Percentiles rank a stretch among this genome's conserved stretches.
Evolutionary conservation across 495 filamentous ascomycete genomes (phyloP).

Genomic region (Geopyxis carbonaria): DNA sequence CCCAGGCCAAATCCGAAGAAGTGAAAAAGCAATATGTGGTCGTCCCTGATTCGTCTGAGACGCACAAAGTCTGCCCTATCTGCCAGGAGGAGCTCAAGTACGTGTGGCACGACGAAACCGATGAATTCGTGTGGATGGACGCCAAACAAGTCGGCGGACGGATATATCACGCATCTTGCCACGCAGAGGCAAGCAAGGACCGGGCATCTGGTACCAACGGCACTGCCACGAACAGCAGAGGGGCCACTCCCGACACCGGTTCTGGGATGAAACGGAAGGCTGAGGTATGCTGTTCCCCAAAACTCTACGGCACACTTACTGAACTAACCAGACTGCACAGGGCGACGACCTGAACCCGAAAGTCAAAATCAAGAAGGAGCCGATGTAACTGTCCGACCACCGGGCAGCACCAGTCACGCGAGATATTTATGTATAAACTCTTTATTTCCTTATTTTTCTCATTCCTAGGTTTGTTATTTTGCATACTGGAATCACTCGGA

Average conservation of each 20-base stretch:
- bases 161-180: slow-evolving; percentile 80
- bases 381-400: slow-evolving; percentile 2
- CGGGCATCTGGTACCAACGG: slow-evolving; percentile 19
- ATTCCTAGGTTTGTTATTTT: too few species aligned
- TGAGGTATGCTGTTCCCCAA: slow-evolving; percentile 15
- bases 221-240: slow-evolving; percentile 20
- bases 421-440: too few species aligned
- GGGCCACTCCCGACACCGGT: slow-evolving; percentile 19
- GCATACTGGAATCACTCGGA: too few species aligned
- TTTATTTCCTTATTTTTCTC: too few species aligned
- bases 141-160: slow-evolving; percentile 58
- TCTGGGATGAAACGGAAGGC: slow-evolving; percentile 21
- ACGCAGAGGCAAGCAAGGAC: slow-evolving; percentile 64
- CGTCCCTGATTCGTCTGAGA: slow-evolving; percentile 57
- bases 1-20: slow-evolving; percentile 26
- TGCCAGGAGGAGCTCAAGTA: slow-evolving; percentile 90
- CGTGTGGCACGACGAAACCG: slow-evolving; percentile 71
- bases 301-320: neutral
- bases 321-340: slow-evolving; percentile 3
- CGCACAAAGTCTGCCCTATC: slow-evolving; percentile 66
- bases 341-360: slow-evolving; percentile 21
- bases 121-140: slow-evolving; percentile 96
- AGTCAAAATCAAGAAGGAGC: slow-evolving; percentile 21
- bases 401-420: too few species aligned
- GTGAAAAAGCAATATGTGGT: slow-evolving; percentile 58